Base-by-base conservation (phyloP, 805 yeast genomes). In the Saccharomycopsis selenospora region DNA sequence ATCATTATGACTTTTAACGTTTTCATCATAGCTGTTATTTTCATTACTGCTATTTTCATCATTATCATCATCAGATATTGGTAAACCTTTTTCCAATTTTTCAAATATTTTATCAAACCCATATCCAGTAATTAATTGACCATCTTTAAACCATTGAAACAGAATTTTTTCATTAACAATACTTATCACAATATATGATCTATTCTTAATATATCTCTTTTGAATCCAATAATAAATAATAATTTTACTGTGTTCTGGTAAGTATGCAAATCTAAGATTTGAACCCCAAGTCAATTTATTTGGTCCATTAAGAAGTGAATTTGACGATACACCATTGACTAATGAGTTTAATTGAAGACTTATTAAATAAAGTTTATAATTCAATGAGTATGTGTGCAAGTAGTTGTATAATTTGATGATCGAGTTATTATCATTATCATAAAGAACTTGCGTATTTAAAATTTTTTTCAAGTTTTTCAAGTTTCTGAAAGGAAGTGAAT, bases 261-360 rank as follows among this genome's bases (percentile, higher is more conserved):
- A 22, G 25, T 50, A 45, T 4, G 40, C 18, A 28, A 20, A 44
- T 20, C 36, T 41, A 11, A 53, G 28, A 40, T 48, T 50, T 3
- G 51, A 29, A 23, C 56, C 56, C 56, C 56, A 53, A 13, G 48
- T 52, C n/a, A 50, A 30, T 28, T 42, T 46, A 33, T 47, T 50
- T 13, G 50, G 36, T 23, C 52, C 55, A 29, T 46, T 49, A 3
- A 42, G 33, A 23, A 30, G 11, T 3, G 40, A 24, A 8, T 43
- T 10, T 5, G 43, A 22, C 11, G 43, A 40, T 14, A 30, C 46
- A 5, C 50, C 53, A 24, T 45, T 49, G 14, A 45, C 43, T 10
- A 52, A 33, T 22, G 27, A 38, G 23, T 43, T 45, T 3, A 52
- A 38, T 36, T 52, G 55, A 4, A 17, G 23, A 10, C 14, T 40